Conservation (phyloP, 225 moss, liverwort and hornwort genomes). For the Climacium dendroides region DNA sequence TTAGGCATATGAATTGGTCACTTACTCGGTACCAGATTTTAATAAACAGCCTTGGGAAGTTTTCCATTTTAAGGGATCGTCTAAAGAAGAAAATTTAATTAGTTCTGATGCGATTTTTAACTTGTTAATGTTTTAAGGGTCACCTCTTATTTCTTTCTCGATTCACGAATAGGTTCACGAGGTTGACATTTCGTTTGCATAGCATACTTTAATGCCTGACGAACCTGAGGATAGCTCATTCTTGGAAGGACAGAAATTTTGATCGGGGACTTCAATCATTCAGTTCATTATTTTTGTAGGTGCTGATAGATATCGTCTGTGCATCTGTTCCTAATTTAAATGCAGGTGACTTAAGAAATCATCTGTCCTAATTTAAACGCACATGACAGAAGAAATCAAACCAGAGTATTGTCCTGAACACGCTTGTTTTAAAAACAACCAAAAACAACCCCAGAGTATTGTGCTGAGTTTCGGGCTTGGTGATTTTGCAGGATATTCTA, state of each 20-base stretch:
- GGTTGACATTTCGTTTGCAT: neutral
- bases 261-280: neutral
- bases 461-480: neutral
- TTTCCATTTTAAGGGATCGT: neutral
- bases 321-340: neutral
- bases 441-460: neutral
- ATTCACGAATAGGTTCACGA: neutral
- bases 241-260: neutral
- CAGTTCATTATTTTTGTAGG: neutral
- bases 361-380: too few relatives aligned
- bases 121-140: neutral
- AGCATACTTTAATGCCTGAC: neutral
- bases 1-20: neutral
- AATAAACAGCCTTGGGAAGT: neutral
- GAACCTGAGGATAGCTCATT: neutral
- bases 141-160: neutral
- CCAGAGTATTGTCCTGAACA: neutral
- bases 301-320: neutral
- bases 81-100: neutral
- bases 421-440: too few relatives aligned
- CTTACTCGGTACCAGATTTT: neutral
- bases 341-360: neutral
- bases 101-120: neutral
- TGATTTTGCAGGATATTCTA: neutral
- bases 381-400: neutral